Evolutionary conservation across 1,284 basidiomycete genomes (phyloP), one percentile per base, ranked within the genome.

Genomic region (Singerocomus rubriflavus): DNA sequence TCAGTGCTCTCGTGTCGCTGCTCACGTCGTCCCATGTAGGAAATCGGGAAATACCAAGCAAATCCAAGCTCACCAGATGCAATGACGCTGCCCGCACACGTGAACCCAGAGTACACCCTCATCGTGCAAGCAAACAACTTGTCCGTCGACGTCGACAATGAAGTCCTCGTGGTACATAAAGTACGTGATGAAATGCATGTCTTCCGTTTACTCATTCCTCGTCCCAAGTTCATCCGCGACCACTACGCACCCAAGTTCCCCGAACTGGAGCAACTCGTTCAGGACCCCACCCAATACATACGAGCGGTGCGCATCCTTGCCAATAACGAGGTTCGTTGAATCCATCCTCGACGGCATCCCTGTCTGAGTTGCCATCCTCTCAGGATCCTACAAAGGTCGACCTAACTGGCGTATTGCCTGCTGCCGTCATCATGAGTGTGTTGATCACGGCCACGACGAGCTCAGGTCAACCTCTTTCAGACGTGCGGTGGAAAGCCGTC

Each of bases 111-210:
- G 70, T 99, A 99, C 72, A 85, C 88, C 54, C 78, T 99, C 52
- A 98, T 99, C 61, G 97, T 99, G 3, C 85, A 92, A 59, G 93
- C 96, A 12, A 99, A 99, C 75, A 99, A 99, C 72, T 76, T 98
- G 53, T 94, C 94, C 1, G 97, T 99, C 16, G 97, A 99, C 61
- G 87, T 99, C 1, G 97, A 99, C 71, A 99, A 99, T 63, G 97
- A 99, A 70, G 92, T 98, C 51, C 78, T 99, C 52, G 78, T 99
- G 26, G 95, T 98, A 1, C 93, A 99, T 77, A 99, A 99, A 79
- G 91, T 83, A 62, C 55, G 69, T 63, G 40, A 59, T 74, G 76
- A 48, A 27, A 69, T 14, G 73, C 77, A 41, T 30, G 49, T 58
- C 52, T 52, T 42, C 46, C 46, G 45, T 49, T 43, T 39, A n/a